Base-by-base conservation (phyloP, 2,329 filamentous ascomycete genomes). In the Paraphoma sp. region DNA sequence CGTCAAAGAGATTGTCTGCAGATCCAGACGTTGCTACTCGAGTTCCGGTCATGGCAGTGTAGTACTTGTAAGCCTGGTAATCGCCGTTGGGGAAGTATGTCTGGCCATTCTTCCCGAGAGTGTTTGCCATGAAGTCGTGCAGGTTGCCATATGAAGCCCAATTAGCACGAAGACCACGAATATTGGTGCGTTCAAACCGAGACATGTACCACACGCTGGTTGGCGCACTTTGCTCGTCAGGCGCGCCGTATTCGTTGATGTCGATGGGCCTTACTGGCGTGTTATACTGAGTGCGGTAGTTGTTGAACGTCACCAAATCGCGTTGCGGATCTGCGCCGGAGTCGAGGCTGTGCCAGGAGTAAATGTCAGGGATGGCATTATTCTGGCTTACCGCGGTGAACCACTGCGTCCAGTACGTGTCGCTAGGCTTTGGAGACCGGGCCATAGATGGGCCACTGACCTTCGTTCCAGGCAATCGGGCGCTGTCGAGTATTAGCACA, bases 41-140 rank as follows among this genome's bases (percentile, higher is more conserved):
- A 12, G 71, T 48, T 3, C 80, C 80, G 0, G 75, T 78, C 80
- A 82, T 82, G 43, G 78, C 77, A 3, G 69, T 71, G 63, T 83
- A 83, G 67, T 82, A 82, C 51, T 79, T 78, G 63, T 83, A 83
- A 9, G 83, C 74, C 50, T 81, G 79, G 67, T 73, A 83, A 23
- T 81, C 78, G 1, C 77, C 76, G 36, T 72, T 78, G 1, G 78
- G 71, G 42, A 60, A 76, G 61, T 82, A 82, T 0, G 65, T 9
- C 59, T 11, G 28, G 62, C 46, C 70, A 2, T 68, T 56, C 54
- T 77, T 79, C 16, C 64, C 68, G 1, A 81, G 52, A n/a, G 82
- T 69, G 40, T 73, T 72, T 7, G 79, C 81, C 23, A 82, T 53
- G 17, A 76, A 78, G 53, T 83, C 80, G 60, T 82, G 81, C 9